Evolutionary conservation across 257 asterid species (phyloP), one percentile per base, ranked within the genome.

Genomic region (Fraxinus americana): DNA sequence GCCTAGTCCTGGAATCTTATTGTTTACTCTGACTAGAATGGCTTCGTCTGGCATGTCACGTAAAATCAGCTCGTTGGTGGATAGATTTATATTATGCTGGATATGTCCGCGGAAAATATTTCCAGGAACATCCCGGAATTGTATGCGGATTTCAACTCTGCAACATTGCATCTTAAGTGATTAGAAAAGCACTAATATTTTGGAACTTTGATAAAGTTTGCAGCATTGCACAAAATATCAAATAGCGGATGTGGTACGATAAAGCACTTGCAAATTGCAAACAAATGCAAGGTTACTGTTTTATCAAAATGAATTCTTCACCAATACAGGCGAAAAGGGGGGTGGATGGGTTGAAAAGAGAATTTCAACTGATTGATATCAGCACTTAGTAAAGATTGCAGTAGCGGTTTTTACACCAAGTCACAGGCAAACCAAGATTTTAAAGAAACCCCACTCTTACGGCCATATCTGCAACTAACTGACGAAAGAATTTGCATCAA

Each of bases 1-100:
- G 76, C 88, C 85, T 80, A 87, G 59, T 35, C 91, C 91, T 19
- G 91, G 91, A 75, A 85, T 73, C 78, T 87, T 87, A n/a, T 87
- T 87, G 81, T 87, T 85, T 16, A 87, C 84, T 48, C 81, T 83
- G 61, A 87, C 85, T 7, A 87, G 79, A 52, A 81, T 87, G 27
- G 89, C 83, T 79, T 87, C 91, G 29, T 87, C 86, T 10, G 88
- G 91, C 41, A 80, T 80, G 68, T 85, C 91, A 4, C 83, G 89
- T 63, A 87, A 59, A 61, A 87, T 85, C 76, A 85, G 82, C 76
- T 87, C 91, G 35, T 87, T 87, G 27, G 86, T 78, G 50, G 88
- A 73, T 79, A 87, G 85, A 70, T 69, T 7, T 14, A 70, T 14
- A n/a, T 34, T 59, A 54, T 43, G 80, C 59, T 70, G 82, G 11